These are phyloP conservation scores for Pholiota conissans DNA, from an alignment of 768 basidiomycete species.

Conservation along the genomic window DNA sequence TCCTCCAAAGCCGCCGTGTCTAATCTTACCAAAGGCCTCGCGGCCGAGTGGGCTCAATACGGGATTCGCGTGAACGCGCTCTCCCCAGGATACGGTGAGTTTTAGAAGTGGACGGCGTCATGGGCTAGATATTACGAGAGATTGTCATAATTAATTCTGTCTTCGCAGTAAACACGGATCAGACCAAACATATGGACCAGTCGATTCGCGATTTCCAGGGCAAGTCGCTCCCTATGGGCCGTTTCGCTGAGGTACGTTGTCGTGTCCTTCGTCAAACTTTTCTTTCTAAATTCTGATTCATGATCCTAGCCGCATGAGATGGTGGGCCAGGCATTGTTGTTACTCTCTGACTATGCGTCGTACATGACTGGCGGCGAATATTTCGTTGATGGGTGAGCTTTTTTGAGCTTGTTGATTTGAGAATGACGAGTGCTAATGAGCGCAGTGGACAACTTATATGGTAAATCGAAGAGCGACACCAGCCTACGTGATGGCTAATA, in stretches of 20 bases:
- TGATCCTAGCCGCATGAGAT: slow-evolving; percentile 52
- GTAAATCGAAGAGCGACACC: too few relatives aligned
- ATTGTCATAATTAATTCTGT: neutral
- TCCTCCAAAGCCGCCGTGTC: slow-evolving; percentile 70
- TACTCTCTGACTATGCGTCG: slow-evolving; percentile 49
- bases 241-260: slow-evolving; percentile 52
- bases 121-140: too few relatives aligned
- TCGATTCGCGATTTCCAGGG: slow-evolving; percentile 49
- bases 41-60: slow-evolving; percentile 59
- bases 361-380: slow-evolving; percentile 64
- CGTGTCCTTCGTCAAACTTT: neutral
- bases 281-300: neutral
- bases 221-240: slow-evolving; percentile 47
- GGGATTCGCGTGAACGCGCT: slow-evolving; percentile 60
- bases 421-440: too few relatives aligned
- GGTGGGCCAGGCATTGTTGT: slow-evolving; percentile 50
- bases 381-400: slow-evolving; percentile 53
- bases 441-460: neutral
- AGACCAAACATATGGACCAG: slow-evolving; percentile 54
- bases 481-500: too few relatives aligned
- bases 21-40: slow-evolving; percentile 54
- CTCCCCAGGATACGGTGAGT: slow-evolving; percentile 59
- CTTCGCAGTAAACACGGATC: slow-evolving; percentile 53
- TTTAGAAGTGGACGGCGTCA: too few relatives aligned
- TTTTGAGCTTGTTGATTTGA: neutral